phyloP scores from a whole-genome alignment of 1,284 basidiomycete species.

The Exsudoporus floridanus region DNA sequence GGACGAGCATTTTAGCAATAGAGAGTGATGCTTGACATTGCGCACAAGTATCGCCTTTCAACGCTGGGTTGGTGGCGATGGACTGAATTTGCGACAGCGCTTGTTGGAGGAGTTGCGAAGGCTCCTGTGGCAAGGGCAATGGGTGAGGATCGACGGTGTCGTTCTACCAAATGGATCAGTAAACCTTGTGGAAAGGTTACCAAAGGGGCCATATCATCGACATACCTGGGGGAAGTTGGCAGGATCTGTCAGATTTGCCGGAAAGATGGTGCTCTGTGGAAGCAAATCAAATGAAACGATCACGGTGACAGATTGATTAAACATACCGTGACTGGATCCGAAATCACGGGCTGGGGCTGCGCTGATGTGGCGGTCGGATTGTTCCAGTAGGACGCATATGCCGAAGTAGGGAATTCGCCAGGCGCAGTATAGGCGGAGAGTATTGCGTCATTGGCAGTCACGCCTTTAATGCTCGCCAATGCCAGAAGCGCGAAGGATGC shows the following conservation, averaged over 20 bases:
- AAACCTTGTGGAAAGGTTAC: conserved; percentile 1
- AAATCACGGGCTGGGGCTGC: conserved; percentile 67
- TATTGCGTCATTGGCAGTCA: conserved; percentile 14
- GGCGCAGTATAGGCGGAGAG: conserved; percentile 52
- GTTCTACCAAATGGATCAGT: conserved; percentile 33
- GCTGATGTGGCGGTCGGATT: conserved; percentile 62
- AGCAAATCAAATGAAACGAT: conserved; percentile 4
- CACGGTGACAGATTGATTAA: conserved; percentile 1
- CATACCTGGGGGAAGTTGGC: conserved; percentile 49
- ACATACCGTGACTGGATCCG: conserved; percentile 60
- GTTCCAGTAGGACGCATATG: conserved; percentile 64
- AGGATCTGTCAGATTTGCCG: conserved; percentile 58
- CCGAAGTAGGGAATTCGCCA: conserved; percentile 60
- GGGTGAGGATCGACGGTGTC: conserved; percentile 63
- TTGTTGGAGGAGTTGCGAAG: conserved; percentile 44
- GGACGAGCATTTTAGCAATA: conserved; percentile 60
- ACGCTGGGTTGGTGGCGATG: conserved; percentile 48
- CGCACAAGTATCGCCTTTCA: conserved; percentile 53
- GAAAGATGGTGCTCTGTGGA: conserved; percentile 51
- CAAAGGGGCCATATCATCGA: background rate
- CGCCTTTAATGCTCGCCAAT: conserved; percentile 3
- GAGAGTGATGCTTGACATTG: conserved; percentile 61
- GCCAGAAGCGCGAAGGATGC: conserved; percentile 13
- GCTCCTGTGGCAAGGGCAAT: conserved; percentile 53
- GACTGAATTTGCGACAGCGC: conserved; percentile 54